Evolutionary conservation across 257 asterid genomes (phyloP).

Genomic region (Schizonepeta tenuifolia): DNA sequence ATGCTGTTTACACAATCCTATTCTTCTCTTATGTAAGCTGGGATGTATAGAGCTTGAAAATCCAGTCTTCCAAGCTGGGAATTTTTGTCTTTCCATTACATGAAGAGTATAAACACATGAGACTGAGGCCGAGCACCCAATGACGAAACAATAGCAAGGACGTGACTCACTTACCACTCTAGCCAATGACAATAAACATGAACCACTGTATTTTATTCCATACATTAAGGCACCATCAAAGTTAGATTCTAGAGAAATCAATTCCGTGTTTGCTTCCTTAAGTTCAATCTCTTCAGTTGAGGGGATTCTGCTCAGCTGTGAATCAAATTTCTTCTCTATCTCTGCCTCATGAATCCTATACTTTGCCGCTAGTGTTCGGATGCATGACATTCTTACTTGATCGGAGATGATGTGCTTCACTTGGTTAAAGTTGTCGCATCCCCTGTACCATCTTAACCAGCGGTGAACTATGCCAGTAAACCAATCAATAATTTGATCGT

Average conservation of each 20-base stretch:
- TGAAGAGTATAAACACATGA: conserved; percentile 72
- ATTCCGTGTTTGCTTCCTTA: conserved; percentile 49
- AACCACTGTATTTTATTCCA: conserved; percentile 68
- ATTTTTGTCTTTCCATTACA: conserved; percentile 90
- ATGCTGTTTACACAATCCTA: conserved; percentile 82
- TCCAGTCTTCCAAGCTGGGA: conserved; percentile 96
- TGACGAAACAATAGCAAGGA: conserved; percentile 77
- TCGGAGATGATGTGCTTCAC: conserved; percentile 63
- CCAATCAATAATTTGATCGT: conserved; percentile 76
- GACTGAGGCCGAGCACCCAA: conserved; percentile 66
- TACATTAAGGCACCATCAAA: conserved; percentile 54
- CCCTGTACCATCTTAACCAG: conserved; percentile 80
- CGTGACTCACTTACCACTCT: conserved; percentile 70
- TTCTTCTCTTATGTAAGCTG: conserved; percentile 66
- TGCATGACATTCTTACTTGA: conserved; percentile 79
- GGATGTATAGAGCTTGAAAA: conserved; percentile 80
- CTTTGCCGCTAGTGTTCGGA: conserved; percentile 76
- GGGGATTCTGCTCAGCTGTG: conserved; percentile 67
- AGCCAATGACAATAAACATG: conserved; percentile 69
- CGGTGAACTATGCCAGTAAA: conserved; percentile 75
- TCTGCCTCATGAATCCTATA: conserved; percentile 71
- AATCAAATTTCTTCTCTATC: conserved; percentile 74
- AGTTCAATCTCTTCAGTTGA: conserved; percentile 64
- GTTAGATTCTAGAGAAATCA: conserved; percentile 33
- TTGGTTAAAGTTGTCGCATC: conserved; percentile 66